These are phyloP conservation scores for Thalassiosira mediterranea DNA, from an alignment of 352 stramenopile genomes.

Conservation along the genomic window DNA sequence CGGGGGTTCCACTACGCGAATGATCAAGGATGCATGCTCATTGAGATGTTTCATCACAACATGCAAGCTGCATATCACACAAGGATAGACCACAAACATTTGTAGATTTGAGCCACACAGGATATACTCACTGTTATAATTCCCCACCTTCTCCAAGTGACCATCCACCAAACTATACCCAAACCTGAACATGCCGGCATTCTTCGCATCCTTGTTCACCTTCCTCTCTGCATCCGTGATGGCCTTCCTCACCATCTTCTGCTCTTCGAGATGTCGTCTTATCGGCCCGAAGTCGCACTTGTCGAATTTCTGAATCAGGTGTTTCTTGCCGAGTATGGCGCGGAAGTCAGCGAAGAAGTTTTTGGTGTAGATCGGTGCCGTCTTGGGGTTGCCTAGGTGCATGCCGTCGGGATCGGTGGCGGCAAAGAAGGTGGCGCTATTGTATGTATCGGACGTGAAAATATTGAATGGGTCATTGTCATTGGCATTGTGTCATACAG, in stretches of 20 bases:
- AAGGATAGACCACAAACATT: too few relatives aligned
- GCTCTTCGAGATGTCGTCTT: conserved; percentile 89
- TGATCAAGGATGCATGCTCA: too few relatives aligned
- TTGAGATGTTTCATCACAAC: too few relatives aligned
- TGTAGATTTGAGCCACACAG: too few relatives aligned
- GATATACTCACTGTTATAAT: conserved; percentile 81
- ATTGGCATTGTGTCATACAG: conserved; percentile 5
- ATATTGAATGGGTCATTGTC: conserved; percentile 6
- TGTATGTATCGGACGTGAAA: not conserved
- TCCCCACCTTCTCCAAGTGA: conserved; percentile 94
- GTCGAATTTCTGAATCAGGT: conserved; percentile 95
- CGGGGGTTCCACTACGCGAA: conserved; percentile 97
- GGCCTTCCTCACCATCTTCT: conserved; percentile 89
- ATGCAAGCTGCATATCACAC: too few relatives aligned
- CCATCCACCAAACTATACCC: conserved; percentile 97
- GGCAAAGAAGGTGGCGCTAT: conserved; percentile 91
- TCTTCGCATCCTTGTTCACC: conserved; percentile 88
- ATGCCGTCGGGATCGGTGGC: conserved; percentile 96
- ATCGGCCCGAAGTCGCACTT: conserved; percentile 97
- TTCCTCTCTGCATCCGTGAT: conserved; percentile 93
- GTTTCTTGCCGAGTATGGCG: conserved; percentile 88
- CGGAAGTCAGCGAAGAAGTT: conserved; percentile 97
- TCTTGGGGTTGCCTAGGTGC: conserved; percentile 96
- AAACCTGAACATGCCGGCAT: conserved; percentile 91
- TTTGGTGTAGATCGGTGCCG: conserved; percentile 96